Conservation (phyloP, 805 yeast species). For the Blastobotrys muscicola region DNA sequence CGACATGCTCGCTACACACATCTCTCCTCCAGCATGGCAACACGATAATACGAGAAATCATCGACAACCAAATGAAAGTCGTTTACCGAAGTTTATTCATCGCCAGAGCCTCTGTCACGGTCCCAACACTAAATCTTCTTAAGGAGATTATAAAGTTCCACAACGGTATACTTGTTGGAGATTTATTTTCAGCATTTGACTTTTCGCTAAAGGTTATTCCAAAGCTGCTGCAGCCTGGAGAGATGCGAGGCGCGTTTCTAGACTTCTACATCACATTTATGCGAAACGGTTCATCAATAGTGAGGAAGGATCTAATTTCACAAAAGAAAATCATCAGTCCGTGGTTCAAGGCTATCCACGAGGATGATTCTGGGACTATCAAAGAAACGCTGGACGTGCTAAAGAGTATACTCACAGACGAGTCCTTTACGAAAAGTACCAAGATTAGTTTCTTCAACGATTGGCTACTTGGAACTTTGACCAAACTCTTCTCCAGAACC, state of each 20-base stretch:
- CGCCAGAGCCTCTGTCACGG: constrained; percentile 47
- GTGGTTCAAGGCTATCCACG: constrained; percentile 55
- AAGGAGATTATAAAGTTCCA: constrained; percentile 41
- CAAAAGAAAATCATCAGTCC: constrained; percentile 51
- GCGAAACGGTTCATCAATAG: constrained; percentile 39
- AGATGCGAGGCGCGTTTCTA: constrained; percentile 50
- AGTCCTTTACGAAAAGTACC: constrained; percentile 51
- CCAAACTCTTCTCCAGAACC: constrained; percentile 39
- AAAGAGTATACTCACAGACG: constrained; percentile 48
- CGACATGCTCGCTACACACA: constrained; percentile 32
- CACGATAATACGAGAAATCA: constrained; percentile 41
- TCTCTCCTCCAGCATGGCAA: constrained; percentile 22
- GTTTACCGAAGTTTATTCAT: constrained; percentile 59
- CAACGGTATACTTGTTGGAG: constrained; percentile 43
- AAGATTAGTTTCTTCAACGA: constrained; percentile 76
- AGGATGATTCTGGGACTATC: constrained; percentile 43
- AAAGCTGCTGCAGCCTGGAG: constrained; percentile 46
- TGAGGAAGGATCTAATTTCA: constrained; percentile 54
- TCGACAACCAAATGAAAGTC: constrained; percentile 48
- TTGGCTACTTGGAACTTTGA: constrained; percentile 51
- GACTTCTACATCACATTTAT: constrained; percentile 51
- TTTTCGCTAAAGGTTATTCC: constrained; percentile 52
- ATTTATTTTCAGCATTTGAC: constrained; percentile 59
- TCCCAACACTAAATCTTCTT: constrained; percentile 53
- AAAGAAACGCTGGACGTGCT: constrained; percentile 37